Base-by-base conservation (phyloP, 2,329 filamentous ascomycete genomes). In the Fusarium sp. region DNA sequence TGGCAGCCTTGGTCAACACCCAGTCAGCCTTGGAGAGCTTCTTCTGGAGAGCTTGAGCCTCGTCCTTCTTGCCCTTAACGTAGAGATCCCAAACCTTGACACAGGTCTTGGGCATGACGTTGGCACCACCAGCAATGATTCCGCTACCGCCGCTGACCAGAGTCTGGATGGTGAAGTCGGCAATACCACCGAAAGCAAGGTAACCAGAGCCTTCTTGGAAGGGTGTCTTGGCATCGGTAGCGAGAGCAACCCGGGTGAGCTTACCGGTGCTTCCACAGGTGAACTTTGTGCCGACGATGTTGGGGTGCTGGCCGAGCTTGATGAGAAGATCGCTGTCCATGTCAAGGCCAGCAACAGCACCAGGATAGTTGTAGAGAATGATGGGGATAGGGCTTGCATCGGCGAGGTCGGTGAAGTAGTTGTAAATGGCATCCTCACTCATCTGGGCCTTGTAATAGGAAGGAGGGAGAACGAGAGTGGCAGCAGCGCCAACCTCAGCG, bases 181-280 rank as follows among this genome's bases (percentile, higher is more conserved):
- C 94, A 80, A 96, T 93, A 72, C 94, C 94, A 49, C 94, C 94
- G 78, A 96, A 94, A 25, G 93, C 94, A 88, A 96, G 92, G 85
- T 95, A 97, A 15, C 89, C 90, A 25, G 86, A 88, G 38, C 89
- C 89, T 68, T 87, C 84, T 12, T 82, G 79, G 66, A 80, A 83
- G 15, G 92, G 90, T 0, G 91, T 94, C 81, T 90, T 89, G 63
- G 94, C 93, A 75, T 92, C 84, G 52, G 91, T 90, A 49, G 90
- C 93, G 18, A 88, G 83, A 11, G 94, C 93, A 8, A 97, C 93
- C 36, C 94, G 91, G 17, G 94, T 95, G 73, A 97, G 87, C 84
- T 97, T 97, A 72, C 94, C 94, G 2, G 93, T 96, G 85, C 94
- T 96, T 73, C 93, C 94, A 80, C 94, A 97, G 44, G 94, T 97